These are phyloP conservation scores for Rhodotorula paludigena DNA, from an alignment of 768 basidiomycete species.

Conservation along the genomic window DNA sequence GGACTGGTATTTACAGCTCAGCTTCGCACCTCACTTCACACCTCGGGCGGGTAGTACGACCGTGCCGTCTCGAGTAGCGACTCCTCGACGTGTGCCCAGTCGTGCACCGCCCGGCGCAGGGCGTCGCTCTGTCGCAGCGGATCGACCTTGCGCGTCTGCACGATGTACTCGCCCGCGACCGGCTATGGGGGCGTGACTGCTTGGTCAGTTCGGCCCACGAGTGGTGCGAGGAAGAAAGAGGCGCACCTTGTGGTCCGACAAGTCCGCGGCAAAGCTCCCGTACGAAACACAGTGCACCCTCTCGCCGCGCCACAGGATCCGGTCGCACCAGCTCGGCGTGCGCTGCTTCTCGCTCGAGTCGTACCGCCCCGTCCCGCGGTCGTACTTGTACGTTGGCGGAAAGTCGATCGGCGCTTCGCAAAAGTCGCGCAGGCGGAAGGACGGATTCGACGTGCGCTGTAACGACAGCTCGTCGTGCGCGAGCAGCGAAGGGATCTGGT, in stretches of 20 bases:
- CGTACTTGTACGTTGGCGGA: conserved; percentile 75
- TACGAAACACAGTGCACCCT: conserved; percentile 8
- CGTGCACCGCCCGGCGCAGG: conserved; percentile 55
- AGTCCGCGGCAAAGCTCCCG: conserved; percentile 16
- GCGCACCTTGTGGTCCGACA: conserved; percentile 18
- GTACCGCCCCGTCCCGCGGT: conserved; percentile 64
- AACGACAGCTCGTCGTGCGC: conserved; percentile 84
- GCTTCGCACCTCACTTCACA: not conserved
- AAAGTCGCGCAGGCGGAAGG: conserved; percentile 77
- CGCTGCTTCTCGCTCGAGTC: conserved; percentile 85
- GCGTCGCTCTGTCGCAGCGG: conserved; percentile 57
- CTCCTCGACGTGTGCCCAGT: conserved; percentile 47
- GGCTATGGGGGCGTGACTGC: conserved; percentile 73
- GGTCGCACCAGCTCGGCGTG: conserved; percentile 92
- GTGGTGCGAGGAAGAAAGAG: conserved; percentile 55
- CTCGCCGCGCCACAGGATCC: conserved; percentile 66
- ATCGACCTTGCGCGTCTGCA: conserved; percentile 64
- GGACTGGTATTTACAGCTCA: no score
- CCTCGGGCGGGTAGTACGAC: conserved; percentile 18
- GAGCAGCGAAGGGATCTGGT: conserved; percentile 61
- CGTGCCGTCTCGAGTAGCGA: conserved; percentile 43
- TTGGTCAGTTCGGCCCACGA: conserved; percentile 61
- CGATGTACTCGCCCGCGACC: conserved; percentile 39
- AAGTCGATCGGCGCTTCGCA: conserved; percentile 73
- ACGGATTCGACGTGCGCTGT: conserved; percentile 75